Evolutionary conservation across 2,329 filamentous ascomycete species (phyloP).

Genomic region (Fusarium bactridioides): DNA sequence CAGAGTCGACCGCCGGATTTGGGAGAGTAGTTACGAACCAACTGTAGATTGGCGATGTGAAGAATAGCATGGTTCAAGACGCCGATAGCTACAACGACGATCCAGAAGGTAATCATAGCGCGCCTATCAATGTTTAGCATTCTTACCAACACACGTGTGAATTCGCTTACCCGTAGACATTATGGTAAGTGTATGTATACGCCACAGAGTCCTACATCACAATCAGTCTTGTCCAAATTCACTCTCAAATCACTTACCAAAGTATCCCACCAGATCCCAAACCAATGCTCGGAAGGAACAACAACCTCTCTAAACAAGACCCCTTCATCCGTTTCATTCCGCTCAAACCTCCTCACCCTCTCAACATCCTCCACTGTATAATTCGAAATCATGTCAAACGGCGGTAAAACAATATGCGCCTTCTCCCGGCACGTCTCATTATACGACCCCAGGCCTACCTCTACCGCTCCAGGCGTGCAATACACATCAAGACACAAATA

Average conservation of each 20-base stretch:
- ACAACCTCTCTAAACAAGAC: constrained; percentile 42
- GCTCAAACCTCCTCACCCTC: constrained; percentile 41
- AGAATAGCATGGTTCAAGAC: constrained; percentile 42
- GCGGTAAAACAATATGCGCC: constrained; percentile 43
- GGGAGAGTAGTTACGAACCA: not conserved
- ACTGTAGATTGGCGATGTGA: constrained; percentile 5
- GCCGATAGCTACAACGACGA: constrained; percentile 48
- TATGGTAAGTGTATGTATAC: constrained; percentile 48
- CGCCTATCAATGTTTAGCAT: constrained; percentile 29
- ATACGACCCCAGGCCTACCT: constrained; percentile 37
- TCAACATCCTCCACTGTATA: constrained; percentile 48
- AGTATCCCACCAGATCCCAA: constrained; percentile 49
- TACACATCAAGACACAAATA: constrained; percentile 50
- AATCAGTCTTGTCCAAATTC: not conserved
- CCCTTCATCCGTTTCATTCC: constrained; percentile 33
- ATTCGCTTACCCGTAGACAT: constrained; percentile 47
- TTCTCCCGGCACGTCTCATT: constrained; percentile 48
- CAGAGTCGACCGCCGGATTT: not conserved
- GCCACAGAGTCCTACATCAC: constrained; percentile 44
- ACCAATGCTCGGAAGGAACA: constrained; percentile 47
- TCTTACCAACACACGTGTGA: rapidly evolving
- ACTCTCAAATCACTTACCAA: constrained; percentile 40
- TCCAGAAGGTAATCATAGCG: constrained; percentile 53
- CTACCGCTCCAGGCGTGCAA: constrained; percentile 43
- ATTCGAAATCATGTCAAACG: constrained; percentile 46